phyloP scores from a whole-genome alignment of 78 protist genomes.

The Diacronema lutheri region DNA sequence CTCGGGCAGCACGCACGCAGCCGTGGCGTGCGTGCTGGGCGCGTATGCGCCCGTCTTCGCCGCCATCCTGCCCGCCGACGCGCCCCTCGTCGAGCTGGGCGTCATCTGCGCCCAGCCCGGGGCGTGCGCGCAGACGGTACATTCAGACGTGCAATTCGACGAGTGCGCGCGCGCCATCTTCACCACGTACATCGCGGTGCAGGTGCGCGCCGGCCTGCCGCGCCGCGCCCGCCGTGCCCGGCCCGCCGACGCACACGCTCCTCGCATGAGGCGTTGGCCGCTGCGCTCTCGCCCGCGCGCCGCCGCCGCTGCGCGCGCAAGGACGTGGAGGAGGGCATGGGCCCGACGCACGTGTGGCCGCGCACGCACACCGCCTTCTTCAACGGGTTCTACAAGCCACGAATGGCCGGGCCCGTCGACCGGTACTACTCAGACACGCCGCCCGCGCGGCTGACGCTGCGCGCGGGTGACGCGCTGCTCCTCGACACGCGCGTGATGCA shows the following conservation, averaged over 20 bases:
- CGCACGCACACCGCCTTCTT: conserved; percentile 15
- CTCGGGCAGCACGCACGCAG: too few relatives aligned
- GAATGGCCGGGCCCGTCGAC: background rate
- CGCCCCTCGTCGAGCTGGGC: conserved; percentile 26
- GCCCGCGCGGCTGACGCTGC: conserved; percentile 12
- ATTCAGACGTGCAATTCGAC: background rate
- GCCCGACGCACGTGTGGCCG: conserved; percentile 34
- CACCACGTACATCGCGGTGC: conserved; percentile 13
- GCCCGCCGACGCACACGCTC: too few relatives aligned
- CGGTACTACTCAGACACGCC: background rate
- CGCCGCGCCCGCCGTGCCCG: too few relatives aligned
- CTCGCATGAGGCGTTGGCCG: too few relatives aligned
- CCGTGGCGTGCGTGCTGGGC: too few relatives aligned
- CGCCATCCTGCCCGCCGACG: background rate
- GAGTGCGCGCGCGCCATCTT: background rate
- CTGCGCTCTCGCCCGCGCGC: too few relatives aligned
- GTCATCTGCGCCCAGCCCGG: conserved; percentile 36
- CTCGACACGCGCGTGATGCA: conserved; percentile 34
- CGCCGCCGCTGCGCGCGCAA: too few relatives aligned
- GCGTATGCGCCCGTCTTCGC: background rate
- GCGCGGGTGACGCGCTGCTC: conserved; percentile 9
- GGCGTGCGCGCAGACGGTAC: conserved; percentile 5
- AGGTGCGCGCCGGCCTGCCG: too few relatives aligned
- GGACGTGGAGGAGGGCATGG: conserved; percentile 18
- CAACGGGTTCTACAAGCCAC: background rate